Evolutionary conservation across 148 eudicot species (phyloP).

Genomic region (Chenopodium formosanum): DNA sequence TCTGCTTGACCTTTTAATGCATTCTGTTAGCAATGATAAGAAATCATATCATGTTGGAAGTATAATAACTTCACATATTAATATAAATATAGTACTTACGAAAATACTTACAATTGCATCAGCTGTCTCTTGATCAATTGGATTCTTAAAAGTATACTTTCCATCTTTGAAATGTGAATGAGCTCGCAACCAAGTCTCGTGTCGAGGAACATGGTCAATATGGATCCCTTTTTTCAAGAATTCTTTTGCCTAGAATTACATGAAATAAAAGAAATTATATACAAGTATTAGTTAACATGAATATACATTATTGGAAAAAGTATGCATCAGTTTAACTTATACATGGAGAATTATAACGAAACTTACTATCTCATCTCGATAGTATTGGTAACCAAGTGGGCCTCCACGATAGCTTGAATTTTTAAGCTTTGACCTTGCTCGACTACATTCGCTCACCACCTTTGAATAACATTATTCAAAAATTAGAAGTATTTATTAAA

Average conservation of each 20-base stretch:
- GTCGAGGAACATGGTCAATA: constrained; percentile 9
- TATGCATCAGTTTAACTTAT: too few relatives aligned
- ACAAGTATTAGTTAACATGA: too few relatives aligned
- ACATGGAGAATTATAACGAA: too few relatives aligned
- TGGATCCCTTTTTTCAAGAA: not conserved
- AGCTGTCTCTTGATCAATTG: not conserved
- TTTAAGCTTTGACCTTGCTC: not conserved
- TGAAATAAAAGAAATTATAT: too few relatives aligned
- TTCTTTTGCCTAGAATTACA: not conserved
- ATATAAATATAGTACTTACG: not conserved
- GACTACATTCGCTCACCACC: not conserved
- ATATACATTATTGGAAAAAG: too few relatives aligned
- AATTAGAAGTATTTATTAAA: not conserved
- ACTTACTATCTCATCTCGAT: not conserved
- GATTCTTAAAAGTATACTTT: not conserved
- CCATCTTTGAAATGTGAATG: constrained; percentile 4
- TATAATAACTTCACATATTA: not conserved
- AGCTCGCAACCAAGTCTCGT: constrained; percentile 5
- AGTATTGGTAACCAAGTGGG: not conserved
- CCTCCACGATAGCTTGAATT: not conserved
- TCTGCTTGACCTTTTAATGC: too few relatives aligned
- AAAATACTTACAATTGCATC: not conserved
- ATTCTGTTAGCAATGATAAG: too few relatives aligned
- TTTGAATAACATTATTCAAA: not conserved
- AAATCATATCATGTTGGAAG: too few relatives aligned